Base-by-base conservation (phyloP, 1,284 basidiomycete species). In the Fistulinella staudtii region DNA sequence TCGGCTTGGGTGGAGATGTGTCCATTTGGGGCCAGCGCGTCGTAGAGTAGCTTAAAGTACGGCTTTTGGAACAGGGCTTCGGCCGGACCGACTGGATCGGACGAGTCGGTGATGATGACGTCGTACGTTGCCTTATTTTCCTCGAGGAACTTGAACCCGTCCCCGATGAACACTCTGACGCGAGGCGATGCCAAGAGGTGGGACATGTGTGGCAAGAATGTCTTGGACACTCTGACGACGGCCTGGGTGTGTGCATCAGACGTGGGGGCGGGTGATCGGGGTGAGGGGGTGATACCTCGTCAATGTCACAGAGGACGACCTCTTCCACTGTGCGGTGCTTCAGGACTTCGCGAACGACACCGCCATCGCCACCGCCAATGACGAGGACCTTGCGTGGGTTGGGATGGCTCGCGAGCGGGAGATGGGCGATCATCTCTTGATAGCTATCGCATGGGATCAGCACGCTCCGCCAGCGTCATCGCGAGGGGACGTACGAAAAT, bases 341-440 rank as follows among this genome's bases (percentile, higher is more conserved):
- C 67, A 99, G 80, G 27, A 94, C 93, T 69, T 99, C 95, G 46
- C 96, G 87, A 37, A 99, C 90, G 53, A 99, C 95, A 60, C 93
- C 93, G 43, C 93, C 93, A 64, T 95, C 93, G 36, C 95, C 94
- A 47, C 95, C 95, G 47, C 95, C 95, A 51, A 99, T 95, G 46
- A 99, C 93, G 29, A 99, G 83, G 18, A 98, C 94, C 59, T 89
- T 85, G 72, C 92, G 88, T 1, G 95, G 96, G 76, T 97, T 90
- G 23, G 96, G 95, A 69, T 99, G 95, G 52, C 88, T 93, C 20
- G 91, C 86, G 53, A 99, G 78, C 29, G 95, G 95, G 39, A 99
- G 74, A 71, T 98, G 94, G 15, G 95, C 81, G 60, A 99, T 99
- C 95, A 99, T 98, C 74, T 99, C 95, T 68, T 99, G 96, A 71